Percentiles rank a stretch among this genome's conserved stretches.
Conservation (phyloP, 2,329 filamentous ascomycete genomes). For the Chaetomium globosum region DNA sequence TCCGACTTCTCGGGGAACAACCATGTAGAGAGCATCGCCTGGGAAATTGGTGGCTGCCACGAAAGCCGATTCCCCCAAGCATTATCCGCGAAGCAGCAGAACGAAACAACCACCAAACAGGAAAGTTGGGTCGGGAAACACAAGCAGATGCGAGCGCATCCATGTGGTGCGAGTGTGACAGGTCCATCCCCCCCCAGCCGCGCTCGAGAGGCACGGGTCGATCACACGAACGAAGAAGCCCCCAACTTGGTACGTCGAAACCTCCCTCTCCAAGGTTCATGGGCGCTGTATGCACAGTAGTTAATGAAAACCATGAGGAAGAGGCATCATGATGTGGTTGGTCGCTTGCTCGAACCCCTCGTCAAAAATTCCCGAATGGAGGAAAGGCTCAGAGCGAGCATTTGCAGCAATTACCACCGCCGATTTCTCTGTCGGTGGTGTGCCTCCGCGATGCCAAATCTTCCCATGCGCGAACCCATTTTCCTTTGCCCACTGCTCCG, state of each 20-base stretch:
- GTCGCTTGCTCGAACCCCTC: slow-evolving; percentile 29
- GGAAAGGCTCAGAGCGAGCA: slow-evolving; percentile 26
- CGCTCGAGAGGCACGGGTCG: slow-evolving; percentile 23
- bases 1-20: neutral
- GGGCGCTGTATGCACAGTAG: slow-evolving; percentile 4
- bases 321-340: slow-evolving; percentile 26
- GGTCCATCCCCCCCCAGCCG: slow-evolving; percentile 16
- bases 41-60: neutral
- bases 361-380: slow-evolving; percentile 39
- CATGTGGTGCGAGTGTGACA: slow-evolving; percentile 24
- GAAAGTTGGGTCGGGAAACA: slow-evolving; percentile 4
- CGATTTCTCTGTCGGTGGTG: neutral
- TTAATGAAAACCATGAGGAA: slow-evolving; percentile 13
- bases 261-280: slow-evolving; percentile 4
- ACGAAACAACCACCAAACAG: neutral
- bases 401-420: neutral
- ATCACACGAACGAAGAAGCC: slow-evolving; percentile 25
- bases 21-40: neutral
- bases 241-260: slow-evolving; percentile 7
- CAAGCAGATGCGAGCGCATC: slow-evolving; percentile 7
- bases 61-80: neutral
- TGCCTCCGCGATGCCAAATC: neutral
- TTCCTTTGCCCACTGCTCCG: neutral
- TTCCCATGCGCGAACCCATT: neutral
- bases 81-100: neutral